Base-by-base conservation (phyloP, 2,329 filamentous ascomycete species). In the Pseudogymnoascus sp. region DNA sequence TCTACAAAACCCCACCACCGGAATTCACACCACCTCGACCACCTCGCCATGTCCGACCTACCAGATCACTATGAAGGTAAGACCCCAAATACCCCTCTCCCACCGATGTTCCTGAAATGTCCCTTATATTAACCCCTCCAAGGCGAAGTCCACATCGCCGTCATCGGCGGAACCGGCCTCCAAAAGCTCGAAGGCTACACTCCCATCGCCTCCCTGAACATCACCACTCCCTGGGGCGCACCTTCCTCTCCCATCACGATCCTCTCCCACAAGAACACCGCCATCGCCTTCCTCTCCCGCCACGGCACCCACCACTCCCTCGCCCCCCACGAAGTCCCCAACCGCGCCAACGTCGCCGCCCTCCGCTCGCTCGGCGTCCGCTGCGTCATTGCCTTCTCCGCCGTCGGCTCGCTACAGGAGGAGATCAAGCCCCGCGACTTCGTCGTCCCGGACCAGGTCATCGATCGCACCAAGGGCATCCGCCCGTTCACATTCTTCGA, bases 301-400 rank as follows among this genome's bases (percentile, higher is more conserved):
- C 95, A 99, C 78, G 95, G 95, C 68, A 75, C 86, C 11, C 82
- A 95, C 83, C 95, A 99, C 80, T 85, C 97, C 77, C 83, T 90
- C 69, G 91, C 93, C 5, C 95, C 95, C 0, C 93, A 97, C 74
- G 95, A 99, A 78, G 90, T 99, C n/a, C 92, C 93, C 65, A 85
- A 88, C 68, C 91, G 91, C 67, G 95, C 95, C 77, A 99, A 97
- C 81, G 96, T 99, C 72, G 93, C 95, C n/a, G 95, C 95, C n/a
- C 82, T 99, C 67, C 88, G 95, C 68, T 87, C 85, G 71, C 82
- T 99, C 66, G 95, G 95, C 69, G 95, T 97, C 53, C 88, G 93
- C 72, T 90, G 87, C 74, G 85, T 97, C 75, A 90, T 99, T 73
- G 92, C 93, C 67, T 99, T 99, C 81, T 93, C 89, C 67, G 95